phyloP scores from a whole-genome alignment of 768 basidiomycete species.

The Boletus vermiculosoides region DNA sequence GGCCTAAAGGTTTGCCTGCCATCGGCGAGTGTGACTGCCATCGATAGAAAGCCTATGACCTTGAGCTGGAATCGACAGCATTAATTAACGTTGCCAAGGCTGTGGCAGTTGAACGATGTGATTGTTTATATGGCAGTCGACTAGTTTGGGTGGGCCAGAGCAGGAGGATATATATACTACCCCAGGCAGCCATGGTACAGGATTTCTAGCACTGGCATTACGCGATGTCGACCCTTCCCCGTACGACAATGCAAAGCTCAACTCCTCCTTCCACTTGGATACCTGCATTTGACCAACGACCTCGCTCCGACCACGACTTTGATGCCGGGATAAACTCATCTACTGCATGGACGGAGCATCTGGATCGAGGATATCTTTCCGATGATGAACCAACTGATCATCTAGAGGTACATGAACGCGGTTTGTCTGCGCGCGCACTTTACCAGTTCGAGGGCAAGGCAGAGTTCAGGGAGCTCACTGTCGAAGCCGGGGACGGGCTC shows the following conservation, averaged over 20 bases:
- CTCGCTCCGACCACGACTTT: slow-evolving; percentile 44
- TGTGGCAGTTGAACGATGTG: background rate
- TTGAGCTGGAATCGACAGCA: background rate
- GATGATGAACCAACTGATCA: slow-evolving; percentile 49
- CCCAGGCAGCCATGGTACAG: background rate
- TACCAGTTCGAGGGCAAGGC: slow-evolving; percentile 74
- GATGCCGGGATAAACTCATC: slow-evolving; percentile 80
- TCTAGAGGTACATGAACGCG: slow-evolving; percentile 34
- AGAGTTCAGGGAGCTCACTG: slow-evolving; percentile 69
- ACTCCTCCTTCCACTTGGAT: slow-evolving; percentile 7
- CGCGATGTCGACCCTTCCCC: slow-evolving; percentile 40
- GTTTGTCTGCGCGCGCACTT: slow-evolving; percentile 61
- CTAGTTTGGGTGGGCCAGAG: slow-evolving; percentile 1
- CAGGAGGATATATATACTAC: slow-evolving; percentile 5
- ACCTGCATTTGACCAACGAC: slow-evolving; percentile 28
- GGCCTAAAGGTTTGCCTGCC: background rate
- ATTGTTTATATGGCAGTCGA: slow-evolving; percentile 5
- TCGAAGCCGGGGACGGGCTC: slow-evolving; percentile 68
- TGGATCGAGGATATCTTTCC: slow-evolving; percentile 47
- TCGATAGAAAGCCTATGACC: background rate
- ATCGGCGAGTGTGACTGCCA: background rate
- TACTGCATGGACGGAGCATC: slow-evolving; percentile 69
- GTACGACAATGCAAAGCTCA: slow-evolving; percentile 28
- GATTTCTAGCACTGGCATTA: background rate
- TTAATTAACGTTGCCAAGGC: background rate